Base-by-base conservation (phyloP, 192 early-diverging fungal genomes). In the Spizellomyces sp. region DNA sequence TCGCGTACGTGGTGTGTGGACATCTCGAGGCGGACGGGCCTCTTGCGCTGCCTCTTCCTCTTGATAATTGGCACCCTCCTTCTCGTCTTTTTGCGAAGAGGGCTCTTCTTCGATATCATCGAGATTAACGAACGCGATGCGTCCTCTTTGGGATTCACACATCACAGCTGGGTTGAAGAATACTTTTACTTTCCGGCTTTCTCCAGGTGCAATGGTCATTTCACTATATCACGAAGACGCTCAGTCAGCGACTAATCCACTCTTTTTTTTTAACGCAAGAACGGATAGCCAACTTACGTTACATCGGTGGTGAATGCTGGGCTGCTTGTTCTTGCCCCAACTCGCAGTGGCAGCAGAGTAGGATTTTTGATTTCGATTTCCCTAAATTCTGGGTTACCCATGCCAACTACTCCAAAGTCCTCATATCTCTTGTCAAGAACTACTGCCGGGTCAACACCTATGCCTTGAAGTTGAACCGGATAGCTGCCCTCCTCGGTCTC, bases 391-490 rank as follows among this genome's bases (percentile, higher is more conserved):
- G 80, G 79, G 41, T 79, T 74, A 7, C 69, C 78, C n/a, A 84
- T 69, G 6, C 85, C 85, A 47, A 86, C 80, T 5, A 80, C 75
- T 5, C 85, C 85, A 76, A 86, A 86, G 66, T 82, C 69, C 10
- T 74, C 70, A 46, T 79, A 64, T 7, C 44, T 21, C 4, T 14
- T 55, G 54, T 73, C 71, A 7, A 86, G 45, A 8, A 42, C 48
- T 9, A 86, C 48, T 0, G 76, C 73, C 2, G 82, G 75, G n/a
- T 78, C 70, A 9, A 82, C 79, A 12, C 82, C 80, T 6, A 54
- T 55, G 5, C 85, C 85, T 8, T 48, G 14, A 17, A 84, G 48
- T 21, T 48, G 17, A 14, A 86, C 78, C 9, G 77, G 9, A 48
- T 62, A 70, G 45, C 65, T 82, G 8, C 78, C 74, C 60, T 77